phyloP scores from a whole-genome alignment of 441 rosid species.

The Hura crepitans region DNA sequence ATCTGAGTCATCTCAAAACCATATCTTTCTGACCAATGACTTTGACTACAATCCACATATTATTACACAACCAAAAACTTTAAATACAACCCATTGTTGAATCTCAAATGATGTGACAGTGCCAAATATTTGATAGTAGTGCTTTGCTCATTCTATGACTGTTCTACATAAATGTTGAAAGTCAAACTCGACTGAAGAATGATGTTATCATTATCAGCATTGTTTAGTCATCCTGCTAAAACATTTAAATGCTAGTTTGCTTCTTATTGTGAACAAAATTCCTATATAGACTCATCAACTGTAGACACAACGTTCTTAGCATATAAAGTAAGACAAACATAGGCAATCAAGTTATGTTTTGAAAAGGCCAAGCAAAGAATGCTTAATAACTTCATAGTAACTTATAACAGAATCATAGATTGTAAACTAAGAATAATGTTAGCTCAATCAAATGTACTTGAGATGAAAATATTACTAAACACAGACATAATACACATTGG shows the following conservation, averaged over 20 bases:
- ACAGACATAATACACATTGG: background rate
- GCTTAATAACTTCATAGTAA: slow-evolving; percentile 2
- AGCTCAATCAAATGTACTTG: background rate
- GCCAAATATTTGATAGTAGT: background rate
- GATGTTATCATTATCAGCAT: background rate
- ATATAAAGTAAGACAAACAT: background rate
- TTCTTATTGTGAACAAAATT: background rate
- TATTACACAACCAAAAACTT: background rate
- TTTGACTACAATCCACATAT: background rate
- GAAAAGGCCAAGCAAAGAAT: background rate
- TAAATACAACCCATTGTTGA: background rate
- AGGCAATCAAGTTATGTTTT: slow-evolving; percentile 1
- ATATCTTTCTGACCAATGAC: background rate
- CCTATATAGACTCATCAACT: background rate
- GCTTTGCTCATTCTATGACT: background rate
- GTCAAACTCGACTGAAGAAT: background rate
- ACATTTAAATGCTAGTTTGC: background rate
- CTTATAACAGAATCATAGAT: background rate
- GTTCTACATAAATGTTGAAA: background rate
- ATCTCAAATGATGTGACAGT: background rate
- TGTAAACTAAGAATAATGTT: background rate
- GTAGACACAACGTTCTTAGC: background rate
- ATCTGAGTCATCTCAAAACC: background rate
- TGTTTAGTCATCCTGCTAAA: background rate
- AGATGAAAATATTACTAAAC: slow-evolving; percentile 1